Percentiles rank a stretch among this genome's conserved stretches.
phyloP scores from a whole-genome alignment of 495 filamentous ascomycete species.

The Lindgomyces ingoldianus region DNA sequence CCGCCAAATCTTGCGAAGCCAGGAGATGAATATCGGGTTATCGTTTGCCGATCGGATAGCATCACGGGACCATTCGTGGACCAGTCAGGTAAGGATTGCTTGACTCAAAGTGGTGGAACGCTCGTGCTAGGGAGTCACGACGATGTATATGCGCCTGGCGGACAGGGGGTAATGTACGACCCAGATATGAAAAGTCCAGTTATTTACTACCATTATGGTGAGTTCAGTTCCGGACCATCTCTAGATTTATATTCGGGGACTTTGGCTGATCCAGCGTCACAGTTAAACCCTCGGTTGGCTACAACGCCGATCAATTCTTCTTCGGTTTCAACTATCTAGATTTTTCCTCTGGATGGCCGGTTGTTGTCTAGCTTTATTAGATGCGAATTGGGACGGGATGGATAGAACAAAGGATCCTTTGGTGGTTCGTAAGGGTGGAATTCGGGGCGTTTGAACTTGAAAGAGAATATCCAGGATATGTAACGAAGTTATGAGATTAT shows the following conservation, averaged over 20 bases:
- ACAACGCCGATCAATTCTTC: constrained; percentile 12
- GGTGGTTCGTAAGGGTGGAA: neutral
- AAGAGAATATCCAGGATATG: neutral
- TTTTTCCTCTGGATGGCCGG: constrained; percentile 25
- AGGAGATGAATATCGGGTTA: constrained; percentile 67
- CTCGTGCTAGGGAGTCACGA: constrained; percentile 61
- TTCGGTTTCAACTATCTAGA: constrained; percentile 30
- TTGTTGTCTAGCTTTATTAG: neutral
- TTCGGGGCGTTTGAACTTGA: too few relatives aligned
- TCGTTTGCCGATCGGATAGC: constrained; percentile 57
- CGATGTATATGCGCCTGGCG: constrained; percentile 68
- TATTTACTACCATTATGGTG: constrained; percentile 29
- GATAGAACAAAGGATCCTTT: neutral
- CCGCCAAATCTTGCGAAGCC: constrained; percentile 49
- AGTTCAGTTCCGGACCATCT: neutral
- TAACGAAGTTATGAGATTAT: neutral
- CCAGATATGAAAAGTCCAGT: neutral
- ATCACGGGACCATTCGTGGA: constrained; percentile 51
- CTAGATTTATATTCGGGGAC: neutral
- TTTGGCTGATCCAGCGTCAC: neutral
- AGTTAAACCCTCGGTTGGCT: constrained; percentile 25
- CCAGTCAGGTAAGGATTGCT: constrained; percentile 55
- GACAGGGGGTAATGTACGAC: constrained; percentile 51
- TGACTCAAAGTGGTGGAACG: constrained; percentile 58
- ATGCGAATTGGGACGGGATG: too few relatives aligned